Evolutionary conservation across 768 basidiomycete genomes (phyloP).

Genomic region (Aureoboletus auriporus): DNA sequence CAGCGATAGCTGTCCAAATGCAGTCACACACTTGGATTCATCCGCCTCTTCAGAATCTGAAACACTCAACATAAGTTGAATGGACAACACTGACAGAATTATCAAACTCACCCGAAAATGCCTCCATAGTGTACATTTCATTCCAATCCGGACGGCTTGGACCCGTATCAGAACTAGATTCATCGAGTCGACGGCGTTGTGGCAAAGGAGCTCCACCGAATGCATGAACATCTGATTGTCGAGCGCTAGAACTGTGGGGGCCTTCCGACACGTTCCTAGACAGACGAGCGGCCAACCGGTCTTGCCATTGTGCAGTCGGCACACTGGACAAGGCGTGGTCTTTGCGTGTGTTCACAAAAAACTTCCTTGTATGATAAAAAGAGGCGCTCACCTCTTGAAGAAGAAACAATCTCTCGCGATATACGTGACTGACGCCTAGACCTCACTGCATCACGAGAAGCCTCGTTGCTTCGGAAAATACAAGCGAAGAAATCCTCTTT

Average conservation of each 20-base stretch:
- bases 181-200: conserved; percentile 46
- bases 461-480: conserved; percentile 57
- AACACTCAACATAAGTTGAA: conserved; percentile 16
- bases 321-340: conserved; percentile 57
- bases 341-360: conserved; percentile 21
- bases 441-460: conserved; percentile 51
- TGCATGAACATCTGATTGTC: conserved; percentile 23
- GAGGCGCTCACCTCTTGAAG: conserved; percentile 45
- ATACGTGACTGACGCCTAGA: conserved; percentile 71
- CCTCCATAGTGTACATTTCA: conserved; percentile 56
- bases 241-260: conserved; percentile 6
- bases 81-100: background rate
- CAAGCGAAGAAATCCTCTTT: conserved; percentile 80
- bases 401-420: conserved; percentile 77
- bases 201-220: conserved; percentile 33
- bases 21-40: conserved; percentile 45
- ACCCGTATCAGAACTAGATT: conserved; percentile 9
- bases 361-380: background rate
- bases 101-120: conserved; percentile 26
- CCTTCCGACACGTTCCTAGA: conserved; percentile 26
- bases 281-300: conserved; percentile 58
- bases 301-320: conserved; percentile 78
- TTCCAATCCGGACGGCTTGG: conserved; percentile 47
- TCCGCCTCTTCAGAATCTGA: conserved; percentile 36
- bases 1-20: conserved; percentile 66